phyloP scores from a whole-genome alignment of 768 basidiomycete species.

The Pleurotus cornucopiae region DNA sequence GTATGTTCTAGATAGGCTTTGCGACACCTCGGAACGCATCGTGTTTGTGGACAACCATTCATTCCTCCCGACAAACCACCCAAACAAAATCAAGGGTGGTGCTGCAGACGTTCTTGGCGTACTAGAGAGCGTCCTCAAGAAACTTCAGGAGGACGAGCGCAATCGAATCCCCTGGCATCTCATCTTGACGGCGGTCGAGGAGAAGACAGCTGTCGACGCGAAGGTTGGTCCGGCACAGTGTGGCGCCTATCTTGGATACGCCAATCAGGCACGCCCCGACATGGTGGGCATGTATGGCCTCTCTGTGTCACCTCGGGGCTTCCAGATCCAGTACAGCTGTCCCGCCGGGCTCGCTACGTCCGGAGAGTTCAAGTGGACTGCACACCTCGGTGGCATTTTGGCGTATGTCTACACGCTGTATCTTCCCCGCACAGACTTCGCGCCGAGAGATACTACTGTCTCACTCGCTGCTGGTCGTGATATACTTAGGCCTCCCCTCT shows the following conservation, averaged over 20 bases:
- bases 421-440: not conserved
- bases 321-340: conserved; percentile 7
- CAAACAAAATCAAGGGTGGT: not conserved
- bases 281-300: conserved; percentile 7
- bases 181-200: conserved; percentile 5
- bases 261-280: conserved; percentile 11
- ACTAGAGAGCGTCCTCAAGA: not conserved
- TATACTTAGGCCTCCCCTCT: not conserved
- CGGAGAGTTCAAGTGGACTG: not conserved
- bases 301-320: not conserved
- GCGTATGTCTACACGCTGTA: conserved; percentile 4
- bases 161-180: not conserved
- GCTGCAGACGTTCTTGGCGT: not conserved
- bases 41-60: too few species aligned
- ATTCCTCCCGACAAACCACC: not conserved
- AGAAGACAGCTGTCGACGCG: not conserved
- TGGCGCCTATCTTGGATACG: conserved; percentile 6
- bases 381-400: not conserved
- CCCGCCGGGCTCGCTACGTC: conserved; percentile 19
- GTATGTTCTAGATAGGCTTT: too few species aligned
- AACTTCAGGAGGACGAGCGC: not conserved
- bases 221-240: conserved; percentile 6
- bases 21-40: too few species aligned
- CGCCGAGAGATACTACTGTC: not conserved
- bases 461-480: not conserved